Base-by-base conservation (phyloP, 148 eudicot species). In the Camellia lanceoleosa region DNA sequence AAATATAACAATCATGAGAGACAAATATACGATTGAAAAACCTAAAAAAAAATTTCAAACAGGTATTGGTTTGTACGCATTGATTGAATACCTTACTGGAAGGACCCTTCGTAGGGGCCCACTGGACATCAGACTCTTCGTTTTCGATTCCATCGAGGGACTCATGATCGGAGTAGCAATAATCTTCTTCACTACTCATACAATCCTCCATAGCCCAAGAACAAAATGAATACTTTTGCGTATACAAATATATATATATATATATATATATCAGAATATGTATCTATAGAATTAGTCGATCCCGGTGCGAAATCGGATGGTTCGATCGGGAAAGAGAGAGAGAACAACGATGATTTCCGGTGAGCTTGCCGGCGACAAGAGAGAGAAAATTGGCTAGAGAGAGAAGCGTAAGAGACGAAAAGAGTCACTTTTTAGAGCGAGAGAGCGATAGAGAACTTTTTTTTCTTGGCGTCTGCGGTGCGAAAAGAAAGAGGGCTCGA, bases 141-240 rank as follows among this genome's bases (percentile, higher is more conserved):
- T 85, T 83, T 4, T 87, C 89, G 46, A 85, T 47, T 5, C 78
- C 89, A 16, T 82, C 86, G 23, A 78, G 80, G 46, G 89, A 86
- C 18, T 86, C 91, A 54, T 54, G 73, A 78, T 68, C 80, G 72
- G 80, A 78, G 62, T 41, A 52, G 62, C 68, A 68, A 42, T 54
- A 67, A 67, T 78, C 80, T 10, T 78, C 80, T 3, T 78, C 80
- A n/a, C 80, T 56, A 20, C 80, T 68, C 80, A 43, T 41, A 56
- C 63, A 78, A 78, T 78, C 80, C 5, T 78, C 80, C 80, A 78
- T 78, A 63, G 65, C 49, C 16, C 19, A 67, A 44, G 77, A 56
- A 6, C 43, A 51, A 72, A 46, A 16, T 52, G 19, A 18, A 68
- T 16, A 7, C 13, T 16, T 38, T 16, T 38, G 20, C 7, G 47